Evolutionary conservation across 106 monocot species (phyloP).

Genomic region (Apostasia shenzhenica): DNA sequence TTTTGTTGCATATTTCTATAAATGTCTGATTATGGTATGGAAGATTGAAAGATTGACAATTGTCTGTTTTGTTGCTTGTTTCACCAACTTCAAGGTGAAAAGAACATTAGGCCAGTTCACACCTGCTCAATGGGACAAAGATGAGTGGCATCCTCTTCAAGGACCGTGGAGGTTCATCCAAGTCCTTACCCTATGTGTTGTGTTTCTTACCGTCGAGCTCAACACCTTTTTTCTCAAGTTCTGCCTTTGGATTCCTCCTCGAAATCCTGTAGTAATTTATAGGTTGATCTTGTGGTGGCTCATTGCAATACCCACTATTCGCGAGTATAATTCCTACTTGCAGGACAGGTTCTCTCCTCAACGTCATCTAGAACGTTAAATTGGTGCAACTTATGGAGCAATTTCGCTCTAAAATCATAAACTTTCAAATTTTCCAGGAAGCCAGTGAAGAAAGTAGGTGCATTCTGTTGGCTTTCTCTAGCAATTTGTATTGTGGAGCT

Average conservation of each 20-base stretch:
- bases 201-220: constrained; percentile 51
- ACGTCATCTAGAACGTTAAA: no score
- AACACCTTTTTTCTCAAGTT: constrained; percentile 73
- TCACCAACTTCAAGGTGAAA: constrained; percentile 26
- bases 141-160: constrained; percentile 53
- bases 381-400: no score
- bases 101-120: constrained; percentile 62
- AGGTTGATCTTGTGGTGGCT: constrained; percentile 65
- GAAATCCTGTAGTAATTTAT: constrained; percentile 46
- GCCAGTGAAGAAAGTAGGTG: constrained; percentile 53
- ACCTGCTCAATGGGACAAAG: constrained; percentile 64
- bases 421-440: constrained; percentile 25
- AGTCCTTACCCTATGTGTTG: constrained; percentile 45
- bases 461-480: constrained; percentile 70
- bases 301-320: constrained; percentile 63
- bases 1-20: no score
- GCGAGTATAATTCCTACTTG: constrained; percentile 61
- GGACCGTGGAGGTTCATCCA: constrained; percentile 69
- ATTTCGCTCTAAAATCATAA: background rate
- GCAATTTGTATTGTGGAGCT: constrained; percentile 71
- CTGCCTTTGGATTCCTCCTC: constrained; percentile 64
- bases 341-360: constrained; percentile 45
- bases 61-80: no score
- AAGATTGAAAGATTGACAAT: no score
- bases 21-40: no score